A percentile compares a stretch with the other conserved stretches of the same genome.
These are phyloP conservation scores for Populus hybrid DNA, from an alignment of 441 rosid genomes.

Conservation along the genomic window DNA sequence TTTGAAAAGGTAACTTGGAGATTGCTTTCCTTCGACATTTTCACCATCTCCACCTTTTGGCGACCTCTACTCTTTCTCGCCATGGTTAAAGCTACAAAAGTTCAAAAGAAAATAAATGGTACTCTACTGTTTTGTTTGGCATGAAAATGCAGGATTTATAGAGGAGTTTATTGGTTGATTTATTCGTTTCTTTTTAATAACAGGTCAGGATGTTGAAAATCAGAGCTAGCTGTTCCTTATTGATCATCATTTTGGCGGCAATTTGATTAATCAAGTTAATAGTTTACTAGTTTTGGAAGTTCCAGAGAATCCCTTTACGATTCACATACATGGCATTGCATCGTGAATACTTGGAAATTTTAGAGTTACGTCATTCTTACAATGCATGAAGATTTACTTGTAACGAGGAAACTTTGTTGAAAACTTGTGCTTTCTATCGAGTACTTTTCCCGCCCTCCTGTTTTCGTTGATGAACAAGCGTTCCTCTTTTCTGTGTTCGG, in stretches of 20 bases:
- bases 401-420: neutral
- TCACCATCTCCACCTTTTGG: conserved; percentile 38
- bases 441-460: neutral
- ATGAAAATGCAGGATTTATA: neutral
- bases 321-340: conserved; percentile 12
- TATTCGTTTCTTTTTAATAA: neutral
- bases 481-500: too few relatives aligned
- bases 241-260: neutral
- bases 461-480: neutral
- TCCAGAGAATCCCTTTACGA: conserved; percentile 4
- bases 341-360: neutral
- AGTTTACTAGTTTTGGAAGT: conserved; percentile 21
- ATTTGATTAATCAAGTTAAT: neutral
- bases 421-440: neutral
- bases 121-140: neutral
- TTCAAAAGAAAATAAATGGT: neutral
- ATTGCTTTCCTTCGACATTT: conserved; percentile 36
- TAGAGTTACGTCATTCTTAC: neutral
- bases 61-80: conserved; percentile 39
- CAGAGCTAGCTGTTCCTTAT: neutral
- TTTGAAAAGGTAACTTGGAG: conserved; percentile 52
- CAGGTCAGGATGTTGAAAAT: neutral
- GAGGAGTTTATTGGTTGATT: neutral
- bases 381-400: neutral
- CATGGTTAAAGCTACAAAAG: conserved; percentile 25